Evolutionary conservation across 2,329 filamentous ascomycete species (phyloP), one percentile per base, ranked within the genome.

Genomic region (Epichloe bromicola): DNA sequence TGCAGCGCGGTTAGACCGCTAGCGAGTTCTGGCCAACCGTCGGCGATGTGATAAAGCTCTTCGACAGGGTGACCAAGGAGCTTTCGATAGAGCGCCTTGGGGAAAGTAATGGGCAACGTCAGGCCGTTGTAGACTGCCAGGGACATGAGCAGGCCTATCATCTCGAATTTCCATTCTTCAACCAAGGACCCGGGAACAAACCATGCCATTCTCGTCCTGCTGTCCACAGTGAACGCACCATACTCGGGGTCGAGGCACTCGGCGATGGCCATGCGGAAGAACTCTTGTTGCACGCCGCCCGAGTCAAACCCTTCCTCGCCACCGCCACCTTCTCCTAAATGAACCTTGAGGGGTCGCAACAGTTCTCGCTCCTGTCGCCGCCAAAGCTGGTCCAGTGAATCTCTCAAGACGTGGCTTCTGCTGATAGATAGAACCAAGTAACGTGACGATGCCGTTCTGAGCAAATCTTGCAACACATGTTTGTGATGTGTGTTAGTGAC

Each of bases 251-350:
- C 76, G 44, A 97, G 75, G 3, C 86, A 86, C 61, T 95, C 84
- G 1, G 80, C 80, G 58, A 96, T 82, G 17, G 87, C 82, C 30
- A 96, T 69, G 15, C 88, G 82, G 69, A 98, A 97, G 64, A 95
- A 97, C 56, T 98, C 93, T 63, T 95, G 90, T 59, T 96, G 91
- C 1, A 98, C 90, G 55, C 93, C 93, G 42, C 93, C 93, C 46
- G 91, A 88, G 65, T 98, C 93, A 36, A 94, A 80, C 0, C 93
- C 93, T 63, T 94, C 83, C 65, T 97, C 93, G 34, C 88, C 88
- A 33, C 88, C 88, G 49, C 75, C 74, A 36, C 88, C 83, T 62
- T 88, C 85, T 3, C 89, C 89, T 52, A 97, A 79, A 48, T 88
- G 83, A 8, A 98, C 84, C 60, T 95, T 95, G 36, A 98, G 70